phyloP scores from a whole-genome alignment of 2,329 filamentous ascomycete genomes.

The Chaetomiaceae sp. region DNA sequence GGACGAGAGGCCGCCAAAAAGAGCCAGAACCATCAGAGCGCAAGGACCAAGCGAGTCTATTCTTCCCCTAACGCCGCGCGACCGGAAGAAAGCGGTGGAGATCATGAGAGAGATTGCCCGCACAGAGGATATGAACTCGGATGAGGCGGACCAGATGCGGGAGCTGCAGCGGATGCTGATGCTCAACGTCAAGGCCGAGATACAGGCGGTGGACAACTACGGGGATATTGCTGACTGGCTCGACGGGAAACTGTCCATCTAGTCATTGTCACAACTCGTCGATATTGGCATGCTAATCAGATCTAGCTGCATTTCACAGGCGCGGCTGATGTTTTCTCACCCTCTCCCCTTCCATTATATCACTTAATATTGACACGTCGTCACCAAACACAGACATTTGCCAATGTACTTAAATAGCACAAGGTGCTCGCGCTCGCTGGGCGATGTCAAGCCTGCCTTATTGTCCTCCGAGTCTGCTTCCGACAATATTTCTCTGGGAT shows the following conservation, averaged over 20 bases:
- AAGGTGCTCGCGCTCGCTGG: no score
- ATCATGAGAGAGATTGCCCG: constrained; percentile 45
- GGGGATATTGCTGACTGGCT: constrained; percentile 50
- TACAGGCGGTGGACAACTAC: constrained; percentile 62
- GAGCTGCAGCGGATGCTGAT: constrained; percentile 71
- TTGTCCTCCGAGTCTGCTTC: no score
- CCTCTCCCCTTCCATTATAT: no score
- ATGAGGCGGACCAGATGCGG: constrained; percentile 39
- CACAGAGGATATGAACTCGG: constrained; percentile 23
- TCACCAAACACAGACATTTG: no score
- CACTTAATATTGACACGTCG: no score
- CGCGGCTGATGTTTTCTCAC: no score
- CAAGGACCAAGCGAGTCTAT: constrained; percentile 15
- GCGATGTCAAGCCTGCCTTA: no score
- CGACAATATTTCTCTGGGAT: no score
- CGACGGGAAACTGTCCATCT: constrained; percentile 29
- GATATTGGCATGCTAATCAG: no score
- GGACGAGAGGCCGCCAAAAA: constrained; percentile 14
- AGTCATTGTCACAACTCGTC: no score
- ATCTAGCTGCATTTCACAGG: no score
- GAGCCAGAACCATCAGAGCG: background rate
- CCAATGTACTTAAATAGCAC: no score
- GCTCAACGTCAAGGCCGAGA: constrained; percentile 71
- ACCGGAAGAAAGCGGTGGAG: constrained; percentile 53
- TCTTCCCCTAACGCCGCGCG: constrained; percentile 45